A percentile compares a stretch with the other conserved stretches of the same genome.
These are phyloP conservation scores for Clavariopsis aquatica DNA, from an alignment of 495 filamentous ascomycete genomes.

Conservation along the genomic window DNA sequence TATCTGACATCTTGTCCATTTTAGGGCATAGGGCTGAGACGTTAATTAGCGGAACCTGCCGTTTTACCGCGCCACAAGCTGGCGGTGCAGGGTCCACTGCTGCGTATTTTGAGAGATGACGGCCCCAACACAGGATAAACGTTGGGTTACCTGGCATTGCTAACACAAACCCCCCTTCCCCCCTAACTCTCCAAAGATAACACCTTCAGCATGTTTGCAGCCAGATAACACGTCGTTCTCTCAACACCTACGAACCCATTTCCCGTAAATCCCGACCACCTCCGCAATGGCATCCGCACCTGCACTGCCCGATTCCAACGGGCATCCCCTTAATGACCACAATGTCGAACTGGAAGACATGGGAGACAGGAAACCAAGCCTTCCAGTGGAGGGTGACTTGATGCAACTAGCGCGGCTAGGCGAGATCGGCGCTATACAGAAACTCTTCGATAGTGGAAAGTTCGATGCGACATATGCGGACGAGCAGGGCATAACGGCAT, in stretches of 20 bases:
- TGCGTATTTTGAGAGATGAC: not conserved
- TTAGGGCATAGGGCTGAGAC: not conserved
- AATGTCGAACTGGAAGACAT: slow-evolving; percentile 39
- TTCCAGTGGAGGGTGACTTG: slow-evolving; percentile 76
- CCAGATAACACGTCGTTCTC: not conserved
- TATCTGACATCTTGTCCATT: slow-evolving; percentile 1
- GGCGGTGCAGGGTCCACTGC: not conserved
- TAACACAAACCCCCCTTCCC: not conserved
- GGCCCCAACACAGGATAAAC: not conserved
- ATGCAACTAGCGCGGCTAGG: slow-evolving; percentile 93
- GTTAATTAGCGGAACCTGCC: not conserved
- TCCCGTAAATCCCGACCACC: not conserved
- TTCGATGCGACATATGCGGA: slow-evolving; percentile 79
- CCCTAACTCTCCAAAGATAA: not conserved
- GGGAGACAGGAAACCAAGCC: slow-evolving; percentile 41
- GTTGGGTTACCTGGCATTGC: not conserved
- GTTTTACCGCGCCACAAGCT: slow-evolving; percentile 1
- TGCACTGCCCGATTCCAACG: slow-evolving; percentile 12
- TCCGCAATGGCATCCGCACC: slow-evolving; percentile 27
- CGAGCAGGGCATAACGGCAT: slow-evolving; percentile 87
- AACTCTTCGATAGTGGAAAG: slow-evolving; percentile 78
- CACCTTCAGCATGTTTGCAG: not conserved
- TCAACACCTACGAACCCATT: not conserved
- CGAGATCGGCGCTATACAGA: slow-evolving; percentile 83
- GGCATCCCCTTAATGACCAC: slow-evolving; percentile 23